Percentiles rank a stretch among this genome's conserved stretches.
Conservation (phyloP, 2,329 filamentous ascomycete species). For the Beauveria medogensis region DNA sequence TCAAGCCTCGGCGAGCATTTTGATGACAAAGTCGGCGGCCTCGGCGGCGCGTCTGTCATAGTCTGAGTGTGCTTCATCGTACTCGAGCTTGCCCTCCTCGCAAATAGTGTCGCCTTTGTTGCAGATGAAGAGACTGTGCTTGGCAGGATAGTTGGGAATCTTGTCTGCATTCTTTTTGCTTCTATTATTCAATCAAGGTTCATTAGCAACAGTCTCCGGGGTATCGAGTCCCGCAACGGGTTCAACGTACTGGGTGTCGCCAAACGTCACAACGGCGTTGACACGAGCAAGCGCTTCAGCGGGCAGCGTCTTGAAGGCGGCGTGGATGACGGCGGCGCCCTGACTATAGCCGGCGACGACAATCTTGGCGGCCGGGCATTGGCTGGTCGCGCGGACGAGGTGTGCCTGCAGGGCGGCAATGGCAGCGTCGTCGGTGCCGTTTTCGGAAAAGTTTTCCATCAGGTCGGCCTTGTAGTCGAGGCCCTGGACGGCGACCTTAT, state of each 20-base stretch:
- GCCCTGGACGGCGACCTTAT: constrained; percentile 16
- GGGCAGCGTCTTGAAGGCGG: constrained; percentile 19
- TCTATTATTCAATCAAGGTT: neutral
- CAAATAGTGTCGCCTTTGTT: constrained; percentile 31
- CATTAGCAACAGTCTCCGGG: neutral
- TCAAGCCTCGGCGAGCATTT: neutral
- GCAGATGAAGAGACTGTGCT: constrained; percentile 33
- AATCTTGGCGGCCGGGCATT: constrained; percentile 29
- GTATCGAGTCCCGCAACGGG: too few species aligned
- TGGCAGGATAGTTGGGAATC: constrained; percentile 26
- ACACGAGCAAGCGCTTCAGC: constrained; percentile 18
- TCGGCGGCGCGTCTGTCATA: constrained; percentile 24
- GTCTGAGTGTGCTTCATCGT: constrained; percentile 28
- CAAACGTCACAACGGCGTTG: constrained; percentile 20
- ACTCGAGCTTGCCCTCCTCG: constrained; percentile 23
- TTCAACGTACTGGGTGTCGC: constrained; percentile 17
- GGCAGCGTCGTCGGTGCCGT: constrained; percentile 23
- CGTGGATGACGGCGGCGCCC: constrained; percentile 22
- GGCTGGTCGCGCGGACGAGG: constrained; percentile 22
- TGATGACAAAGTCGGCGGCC: constrained; percentile 1
- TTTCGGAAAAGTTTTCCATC: constrained; percentile 22
- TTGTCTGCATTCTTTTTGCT: constrained; percentile 25
- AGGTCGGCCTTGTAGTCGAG: constrained; percentile 29
- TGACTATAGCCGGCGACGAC: constrained; percentile 33
- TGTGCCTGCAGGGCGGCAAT: constrained; percentile 23